Percentiles rank a stretch among this genome's conserved stretches.
These are phyloP conservation scores for Penicillium manginii DNA, from an alignment of 495 filamentous ascomycete genomes.

Conservation along the genomic window DNA sequence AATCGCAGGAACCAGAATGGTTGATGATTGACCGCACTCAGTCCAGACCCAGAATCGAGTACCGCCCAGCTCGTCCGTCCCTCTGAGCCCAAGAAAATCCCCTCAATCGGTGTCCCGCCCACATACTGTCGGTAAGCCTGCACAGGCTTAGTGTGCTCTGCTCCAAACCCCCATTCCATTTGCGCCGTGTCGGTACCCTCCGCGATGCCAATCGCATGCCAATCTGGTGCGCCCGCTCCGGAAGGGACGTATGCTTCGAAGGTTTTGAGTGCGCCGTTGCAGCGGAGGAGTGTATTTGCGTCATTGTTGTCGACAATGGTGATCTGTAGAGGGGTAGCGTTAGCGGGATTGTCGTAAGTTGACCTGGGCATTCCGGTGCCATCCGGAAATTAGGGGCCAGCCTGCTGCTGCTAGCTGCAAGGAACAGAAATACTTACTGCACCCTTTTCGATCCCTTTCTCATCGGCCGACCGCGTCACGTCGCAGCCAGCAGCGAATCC, in stretches of 20 bases:
- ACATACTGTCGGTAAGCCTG: conserved; percentile 17
- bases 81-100: conserved; percentile 16
- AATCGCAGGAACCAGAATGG: conserved; percentile 20
- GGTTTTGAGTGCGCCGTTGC: conserved; percentile 18
- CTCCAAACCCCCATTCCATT: conserved; percentile 19
- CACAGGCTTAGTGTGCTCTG: not conserved
- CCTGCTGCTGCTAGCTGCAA: too few species aligned
- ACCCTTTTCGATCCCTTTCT: conserved; percentile 16
- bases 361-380: too few species aligned
- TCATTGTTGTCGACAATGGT: conserved; percentile 8
- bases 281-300: conserved; percentile 20
- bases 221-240: conserved; percentile 17
- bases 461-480: conserved; percentile 12
- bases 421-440: conserved; percentile 6
- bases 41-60: conserved; percentile 11
- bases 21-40: conserved; percentile 11
- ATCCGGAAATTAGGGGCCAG: not conserved
- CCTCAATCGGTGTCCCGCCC: not conserved
- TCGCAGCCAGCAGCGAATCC: conserved; percentile 13
- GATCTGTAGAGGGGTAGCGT: conserved; percentile 7
- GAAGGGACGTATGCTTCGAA: conserved; percentile 20
- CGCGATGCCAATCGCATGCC: conserved; percentile 20
- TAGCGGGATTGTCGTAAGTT: not conserved
- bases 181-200: conserved; percentile 10
- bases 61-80: conserved; percentile 15